Percentiles rank a stretch among this genome's conserved stretches.
phyloP scores from a whole-genome alignment of 805 yeast genomes.

The Pichia insulana region DNA sequence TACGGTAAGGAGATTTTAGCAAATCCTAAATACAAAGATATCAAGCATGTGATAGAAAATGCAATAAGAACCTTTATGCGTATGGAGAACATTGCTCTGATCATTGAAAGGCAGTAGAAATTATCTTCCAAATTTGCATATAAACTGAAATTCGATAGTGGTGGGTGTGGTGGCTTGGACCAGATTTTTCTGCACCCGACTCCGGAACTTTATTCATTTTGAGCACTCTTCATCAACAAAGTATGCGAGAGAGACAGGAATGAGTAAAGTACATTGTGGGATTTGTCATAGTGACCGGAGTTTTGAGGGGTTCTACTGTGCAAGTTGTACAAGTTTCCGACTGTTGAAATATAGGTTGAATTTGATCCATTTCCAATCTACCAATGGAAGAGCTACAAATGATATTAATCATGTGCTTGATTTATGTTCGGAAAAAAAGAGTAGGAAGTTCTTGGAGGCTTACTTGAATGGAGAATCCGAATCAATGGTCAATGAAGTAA shows the following conservation, averaged over 20 bases:
- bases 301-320: slow-evolving; percentile 14
- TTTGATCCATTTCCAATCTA: slow-evolving; percentile 15
- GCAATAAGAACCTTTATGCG: neutral
- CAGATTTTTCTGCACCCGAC: no score
- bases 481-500: slow-evolving; percentile 1
- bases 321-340: slow-evolving; percentile 22
- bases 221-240: neutral
- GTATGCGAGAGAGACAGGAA: neutral
- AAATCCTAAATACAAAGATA: slow-evolving; percentile 39
- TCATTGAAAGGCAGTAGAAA: no score
- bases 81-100: neutral
- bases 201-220: no score
- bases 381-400: slow-evolving; percentile 13
- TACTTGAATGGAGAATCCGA: slow-evolving; percentile 10
- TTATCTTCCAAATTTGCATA: no score
- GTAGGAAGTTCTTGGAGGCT: slow-evolving; percentile 12
- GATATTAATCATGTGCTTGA: slow-evolving; percentile 20
- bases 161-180: no score
- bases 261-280: slow-evolving; percentile 12
- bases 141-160: no score
- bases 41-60: neutral
- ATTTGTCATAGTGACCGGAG: slow-evolving; percentile 10
- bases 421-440: slow-evolving; percentile 20
- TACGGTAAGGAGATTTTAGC: slow-evolving; percentile 37
- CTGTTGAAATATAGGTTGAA: slow-evolving; percentile 19